phyloP scores from a whole-genome alignment of 306 rosid genomes.

The Dryas octopetala region DNA sequence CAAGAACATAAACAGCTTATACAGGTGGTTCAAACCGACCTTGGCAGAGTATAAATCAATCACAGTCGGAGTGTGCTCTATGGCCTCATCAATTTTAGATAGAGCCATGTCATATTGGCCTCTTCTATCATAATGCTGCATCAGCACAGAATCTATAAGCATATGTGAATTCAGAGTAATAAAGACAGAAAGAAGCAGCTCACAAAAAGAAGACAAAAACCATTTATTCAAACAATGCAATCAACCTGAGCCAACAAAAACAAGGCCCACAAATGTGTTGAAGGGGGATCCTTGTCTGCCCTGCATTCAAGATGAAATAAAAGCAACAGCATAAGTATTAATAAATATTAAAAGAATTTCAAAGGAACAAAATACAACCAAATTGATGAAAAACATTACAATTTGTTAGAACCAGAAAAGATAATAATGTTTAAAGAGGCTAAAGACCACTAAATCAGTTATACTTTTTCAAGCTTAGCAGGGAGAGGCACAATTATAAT shows the following conservation, averaged over 20 bases:
- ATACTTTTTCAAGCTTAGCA: too few species aligned
- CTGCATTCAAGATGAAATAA: constrained; percentile 42
- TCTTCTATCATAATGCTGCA: constrained; percentile 94
- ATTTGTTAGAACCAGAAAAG: not conserved
- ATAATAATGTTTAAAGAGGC: not conserved
- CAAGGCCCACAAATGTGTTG: constrained; percentile 91
- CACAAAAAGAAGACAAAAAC: constrained; percentile 3
- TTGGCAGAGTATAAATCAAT: constrained; percentile 92
- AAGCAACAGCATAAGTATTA: constrained; percentile 21
- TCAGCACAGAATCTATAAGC: constrained; percentile 29
- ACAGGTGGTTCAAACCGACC: constrained; percentile 45
- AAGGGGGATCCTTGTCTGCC: constrained; percentile 82
- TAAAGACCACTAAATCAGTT: not conserved
- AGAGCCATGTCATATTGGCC: constrained; percentile 76
- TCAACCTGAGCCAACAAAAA: constrained; percentile 93
- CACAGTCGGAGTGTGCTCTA: constrained; percentile 90
- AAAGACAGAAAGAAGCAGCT: constrained; percentile 6
- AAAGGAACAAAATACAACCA: not conserved
- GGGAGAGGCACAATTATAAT: too few species aligned
- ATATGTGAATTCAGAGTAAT: constrained; percentile 13
- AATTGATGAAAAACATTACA: not conserved
- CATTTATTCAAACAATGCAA: constrained; percentile 12
- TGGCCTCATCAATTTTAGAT: constrained; percentile 84
- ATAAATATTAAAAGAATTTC: constrained; percentile 21
- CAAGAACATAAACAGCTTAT: constrained; percentile 7